Base-by-base conservation (phyloP, 371 early-diverging fungal species). In the Quaeritorhiza haematococci region DNA sequence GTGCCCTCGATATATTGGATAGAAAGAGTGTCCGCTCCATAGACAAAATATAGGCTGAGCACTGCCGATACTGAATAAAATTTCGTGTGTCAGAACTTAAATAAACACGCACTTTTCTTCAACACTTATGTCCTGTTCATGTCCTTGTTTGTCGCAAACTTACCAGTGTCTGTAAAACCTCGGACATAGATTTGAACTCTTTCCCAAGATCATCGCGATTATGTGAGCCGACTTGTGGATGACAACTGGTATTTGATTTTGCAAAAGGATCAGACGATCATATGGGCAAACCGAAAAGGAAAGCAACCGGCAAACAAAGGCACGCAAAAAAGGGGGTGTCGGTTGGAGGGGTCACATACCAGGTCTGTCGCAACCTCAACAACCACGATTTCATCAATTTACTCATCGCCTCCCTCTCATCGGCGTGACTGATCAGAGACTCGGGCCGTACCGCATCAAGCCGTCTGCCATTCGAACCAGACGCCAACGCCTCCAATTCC, bases 141-240 rank as follows among this genome's bases (percentile, higher is more conserved):
- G n/a, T n/a, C n/a, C n/a, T n/a, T n/a, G n/a, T n/a, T n/a, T n/a
- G n/a, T n/a, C n/a, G n/a, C n/a, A n/a, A n/a, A n/a, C 62, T 56
- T 13, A 71, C 51, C 80, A 85, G 76, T 15, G 68, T 53, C 32
- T 72, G 63, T 45, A 85, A 64, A 1, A 85, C 85, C 59, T 70
- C 58, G 19, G 53, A 57, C 10, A 75, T 68, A 30, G 64, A 54
- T 23, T 59, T 43, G 13, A 69, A 23, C 24, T 41, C 44, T 0
- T 56, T 64, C 6, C 83, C 80, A 5, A 82, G 63, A 7, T 61
- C 43, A 5, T 58, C 61, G 24, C 58, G 61, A 59, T 80, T 80
- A 19, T 71, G 62, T 1, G 53, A 57, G 6, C 79, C 80, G 38
- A 80, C 67, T 45, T 78, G 79, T 8, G 80, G 83, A 55, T 82